Conservation (phyloP, 2,329 filamentous ascomycete genomes). For the Colletotrichum brevisporum region DNA sequence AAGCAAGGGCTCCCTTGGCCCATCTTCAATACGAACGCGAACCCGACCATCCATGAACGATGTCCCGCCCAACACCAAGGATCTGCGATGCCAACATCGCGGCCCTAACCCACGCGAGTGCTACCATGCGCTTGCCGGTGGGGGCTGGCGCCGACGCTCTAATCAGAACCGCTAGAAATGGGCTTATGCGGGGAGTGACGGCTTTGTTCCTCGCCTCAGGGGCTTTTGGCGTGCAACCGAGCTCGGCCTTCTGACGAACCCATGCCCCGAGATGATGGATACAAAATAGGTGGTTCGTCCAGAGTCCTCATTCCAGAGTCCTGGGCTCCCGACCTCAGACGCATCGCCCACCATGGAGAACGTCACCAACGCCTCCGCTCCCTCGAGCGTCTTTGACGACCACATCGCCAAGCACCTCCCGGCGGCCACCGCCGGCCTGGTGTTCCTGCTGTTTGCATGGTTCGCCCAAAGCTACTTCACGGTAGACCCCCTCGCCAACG, state of each 20-base stretch:
- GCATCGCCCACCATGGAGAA: conserved; percentile 17
- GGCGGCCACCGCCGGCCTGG: conserved; percentile 20
- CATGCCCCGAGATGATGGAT: background rate
- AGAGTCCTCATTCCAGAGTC: background rate
- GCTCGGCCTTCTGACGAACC: background rate
- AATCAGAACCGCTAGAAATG: conserved; percentile 10
- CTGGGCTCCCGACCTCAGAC: no score
- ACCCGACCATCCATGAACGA: conserved; percentile 29
- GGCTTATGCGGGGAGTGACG: conserved; percentile 22
- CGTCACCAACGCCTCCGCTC: conserved; percentile 10
- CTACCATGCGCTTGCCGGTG: conserved; percentile 1
- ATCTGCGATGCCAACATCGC: conserved; percentile 22
- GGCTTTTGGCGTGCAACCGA: conserved; percentile 7
- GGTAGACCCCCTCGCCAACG: conserved; percentile 26
- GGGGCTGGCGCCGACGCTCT: background rate
- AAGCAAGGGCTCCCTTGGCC: background rate
- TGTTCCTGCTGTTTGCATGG: conserved; percentile 19
- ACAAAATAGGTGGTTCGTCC: conserved; percentile 24
- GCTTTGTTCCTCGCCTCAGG: background rate
- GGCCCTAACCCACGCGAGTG: conserved; percentile 12
- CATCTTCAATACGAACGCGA: conserved; percentile 32
- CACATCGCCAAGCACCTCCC: conserved; percentile 16
- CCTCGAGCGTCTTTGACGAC: conserved; percentile 15
- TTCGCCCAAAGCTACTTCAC: conserved; percentile 31
- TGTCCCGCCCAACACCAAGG: conserved; percentile 23